Evolutionary conservation across 257 asterid genomes (phyloP), one percentile per base, ranked within the genome.

Genomic region (Mitragyna speciosa): DNA sequence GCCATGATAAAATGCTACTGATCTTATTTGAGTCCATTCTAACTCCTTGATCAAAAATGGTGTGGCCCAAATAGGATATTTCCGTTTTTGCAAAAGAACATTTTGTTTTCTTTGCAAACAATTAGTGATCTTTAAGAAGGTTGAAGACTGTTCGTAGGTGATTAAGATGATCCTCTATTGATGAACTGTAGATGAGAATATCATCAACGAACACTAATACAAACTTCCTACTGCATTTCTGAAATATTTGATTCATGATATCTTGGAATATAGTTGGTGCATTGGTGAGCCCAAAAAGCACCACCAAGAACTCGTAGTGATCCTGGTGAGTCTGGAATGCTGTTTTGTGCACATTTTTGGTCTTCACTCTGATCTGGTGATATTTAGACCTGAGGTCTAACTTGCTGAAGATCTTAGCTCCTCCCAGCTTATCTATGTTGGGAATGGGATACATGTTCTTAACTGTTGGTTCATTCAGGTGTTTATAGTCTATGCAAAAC

Each of bases 121-220:
- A 1, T 4, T n/a, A 0, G 8, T 72, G 1, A 0, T 15, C 3
- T 28, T 3, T 11, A 12, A 47, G 0, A 3, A 14, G 1, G 0
- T 4, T 0, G 0, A 26, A 7, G 4, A 71, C 3, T 11, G 0
- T 1, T 48, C 11, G 5, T 26, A 17, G 10, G 26, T 41, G 0
- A 2, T 1, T 3, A 48, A 36, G 0, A 16, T 47, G 76, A 0
- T 6, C 2, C 1, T 47, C 64, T n/a, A 24, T 0, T 15, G 0
- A 0, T 0, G 2, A 2, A 28, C 45, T 72, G 5, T 72, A 71
- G 0, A 71, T 12, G 2, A 71, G 6, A 0, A 49, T 72, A 5
- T 72, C 45, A 49, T 72, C 15, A 72, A 72, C 47, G 0, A 72
- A 72, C 0, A 72, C 45, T 0, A 72, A 15, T 0, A 61, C 33